phyloP scores from a whole-genome alignment of 306 rosid genomes.

The Canavalia gladiata region DNA sequence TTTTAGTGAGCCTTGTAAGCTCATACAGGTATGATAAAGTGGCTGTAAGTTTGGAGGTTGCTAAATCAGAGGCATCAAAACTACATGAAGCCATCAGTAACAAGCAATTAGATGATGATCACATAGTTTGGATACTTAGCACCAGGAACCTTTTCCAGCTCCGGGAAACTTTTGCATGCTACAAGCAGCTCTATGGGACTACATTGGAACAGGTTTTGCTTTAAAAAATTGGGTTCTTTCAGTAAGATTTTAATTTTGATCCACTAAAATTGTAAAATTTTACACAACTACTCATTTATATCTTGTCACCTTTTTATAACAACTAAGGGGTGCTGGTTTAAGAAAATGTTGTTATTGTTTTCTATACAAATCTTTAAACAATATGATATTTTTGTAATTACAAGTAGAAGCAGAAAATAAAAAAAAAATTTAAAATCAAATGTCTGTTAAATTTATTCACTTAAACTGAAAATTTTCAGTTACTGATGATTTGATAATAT shows the following conservation, averaged over 20 bases:
- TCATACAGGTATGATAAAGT: constrained; percentile 82
- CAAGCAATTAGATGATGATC: constrained; percentile 70
- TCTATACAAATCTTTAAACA: no score
- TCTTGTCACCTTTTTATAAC: neutral
- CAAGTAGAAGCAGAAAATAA: no score
- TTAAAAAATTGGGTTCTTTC: constrained; percentile 2
- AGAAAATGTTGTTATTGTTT: neutral
- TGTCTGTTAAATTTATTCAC: neutral
- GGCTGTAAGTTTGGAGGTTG: constrained; percentile 60
- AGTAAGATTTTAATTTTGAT: neutral
- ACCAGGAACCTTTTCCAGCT: constrained; percentile 91
- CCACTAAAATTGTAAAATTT: neutral
- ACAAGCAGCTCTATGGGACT: constrained; percentile 66
- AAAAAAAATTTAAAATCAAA: no score
- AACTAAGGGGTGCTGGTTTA: neutral
- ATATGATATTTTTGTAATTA: no score
- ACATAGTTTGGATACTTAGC: constrained; percentile 76
- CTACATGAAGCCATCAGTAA: constrained; percentile 71
- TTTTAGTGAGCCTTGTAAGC: constrained; percentile 80
- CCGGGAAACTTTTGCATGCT: constrained; percentile 74
- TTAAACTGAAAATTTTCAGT: neutral
- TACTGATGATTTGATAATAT: constrained; percentile 10
- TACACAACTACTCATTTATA: neutral
- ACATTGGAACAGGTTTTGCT: constrained; percentile 70
- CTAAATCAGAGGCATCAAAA: constrained; percentile 69